phyloP scores from a whole-genome alignment of 345 rosid species.

The Salix arbutifolia region DNA sequence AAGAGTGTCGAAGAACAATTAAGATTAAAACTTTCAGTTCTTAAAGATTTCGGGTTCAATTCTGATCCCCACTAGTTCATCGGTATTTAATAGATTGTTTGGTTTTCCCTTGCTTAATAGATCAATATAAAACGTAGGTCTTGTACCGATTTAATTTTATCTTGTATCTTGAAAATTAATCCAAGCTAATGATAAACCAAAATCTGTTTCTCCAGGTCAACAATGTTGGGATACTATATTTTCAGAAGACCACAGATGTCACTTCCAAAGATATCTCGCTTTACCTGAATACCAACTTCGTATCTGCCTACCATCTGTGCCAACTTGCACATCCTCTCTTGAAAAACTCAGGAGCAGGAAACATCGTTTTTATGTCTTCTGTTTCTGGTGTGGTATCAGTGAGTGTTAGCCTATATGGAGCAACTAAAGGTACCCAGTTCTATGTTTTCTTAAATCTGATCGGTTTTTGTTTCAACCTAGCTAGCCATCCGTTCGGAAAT shows the following conservation, averaged over 20 bases:
- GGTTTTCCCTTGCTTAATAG: not conserved
- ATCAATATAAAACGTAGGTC: not conserved
- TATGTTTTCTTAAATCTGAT: not conserved
- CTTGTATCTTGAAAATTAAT: too few species aligned
- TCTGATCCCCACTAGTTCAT: not conserved
- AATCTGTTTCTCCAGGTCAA: constrained; percentile 14
- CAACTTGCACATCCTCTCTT: constrained; percentile 26
- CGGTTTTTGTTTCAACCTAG: not conserved
- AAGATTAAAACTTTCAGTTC: not conserved
- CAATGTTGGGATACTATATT: constrained; percentile 8
- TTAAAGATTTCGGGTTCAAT: not conserved
- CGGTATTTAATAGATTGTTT: not conserved
- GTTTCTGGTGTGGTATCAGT: not conserved
- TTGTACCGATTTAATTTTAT: not conserved
- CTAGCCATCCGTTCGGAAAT: not conserved
- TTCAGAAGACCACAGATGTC: not conserved
- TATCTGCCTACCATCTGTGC: constrained; percentile 13
- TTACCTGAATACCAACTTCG: constrained; percentile 6
- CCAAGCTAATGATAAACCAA: not conserved
- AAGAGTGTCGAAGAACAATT: not conserved
- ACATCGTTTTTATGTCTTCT: constrained; percentile 23
- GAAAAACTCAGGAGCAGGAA: constrained; percentile 17
- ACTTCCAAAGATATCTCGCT: constrained; percentile 8
- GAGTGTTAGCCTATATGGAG: not conserved
- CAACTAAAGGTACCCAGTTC: constrained; percentile 12